phyloP scores from a whole-genome alignment of 108 stramenopile species.

The Nitzschia sp. region DNA sequence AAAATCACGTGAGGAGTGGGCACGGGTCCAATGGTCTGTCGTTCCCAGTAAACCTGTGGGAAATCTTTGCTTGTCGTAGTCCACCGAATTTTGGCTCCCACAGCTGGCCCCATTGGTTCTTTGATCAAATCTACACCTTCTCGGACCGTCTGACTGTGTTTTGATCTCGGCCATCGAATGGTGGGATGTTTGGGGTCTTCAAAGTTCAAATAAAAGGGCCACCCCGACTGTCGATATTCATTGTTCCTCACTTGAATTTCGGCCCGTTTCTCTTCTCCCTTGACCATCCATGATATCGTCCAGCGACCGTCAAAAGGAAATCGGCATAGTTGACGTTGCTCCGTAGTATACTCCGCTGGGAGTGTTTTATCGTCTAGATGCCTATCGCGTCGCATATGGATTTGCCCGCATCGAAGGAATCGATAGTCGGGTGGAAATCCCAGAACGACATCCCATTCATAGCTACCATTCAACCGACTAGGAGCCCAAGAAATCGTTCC shows the following conservation, averaged over 20 bases:
- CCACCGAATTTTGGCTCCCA: conserved; percentile 50
- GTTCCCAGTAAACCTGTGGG: conserved; percentile 37
- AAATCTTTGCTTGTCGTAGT: conserved; percentile 24
- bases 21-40: conserved; percentile 30
- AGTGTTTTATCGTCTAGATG: neutral
- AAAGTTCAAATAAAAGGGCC: conserved; percentile 35
- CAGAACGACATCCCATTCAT: conserved; percentile 46
- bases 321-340: conserved; percentile 22
- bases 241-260: conserved; percentile 28
- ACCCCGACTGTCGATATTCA: conserved; percentile 29
- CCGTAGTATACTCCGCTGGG: conserved; percentile 1
- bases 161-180: conserved; percentile 31
- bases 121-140: conserved; percentile 33
- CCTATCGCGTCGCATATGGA: conserved; percentile 35
- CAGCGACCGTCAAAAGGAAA: conserved; percentile 61
- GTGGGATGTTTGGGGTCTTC: conserved; percentile 11
- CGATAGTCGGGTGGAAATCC: conserved; percentile 55
- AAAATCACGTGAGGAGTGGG: conserved; percentile 20
- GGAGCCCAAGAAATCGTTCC: conserved; percentile 33
- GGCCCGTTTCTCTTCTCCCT: neutral
- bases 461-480: conserved; percentile 26
- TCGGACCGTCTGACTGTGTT: conserved; percentile 19
- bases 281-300: conserved; percentile 35
- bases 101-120: conserved; percentile 40
- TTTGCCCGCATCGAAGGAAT: conserved; percentile 47